phyloP scores from a whole-genome alignment of 108 stramenopile genomes.

The Pseudonitzschia multiseries region DNA sequence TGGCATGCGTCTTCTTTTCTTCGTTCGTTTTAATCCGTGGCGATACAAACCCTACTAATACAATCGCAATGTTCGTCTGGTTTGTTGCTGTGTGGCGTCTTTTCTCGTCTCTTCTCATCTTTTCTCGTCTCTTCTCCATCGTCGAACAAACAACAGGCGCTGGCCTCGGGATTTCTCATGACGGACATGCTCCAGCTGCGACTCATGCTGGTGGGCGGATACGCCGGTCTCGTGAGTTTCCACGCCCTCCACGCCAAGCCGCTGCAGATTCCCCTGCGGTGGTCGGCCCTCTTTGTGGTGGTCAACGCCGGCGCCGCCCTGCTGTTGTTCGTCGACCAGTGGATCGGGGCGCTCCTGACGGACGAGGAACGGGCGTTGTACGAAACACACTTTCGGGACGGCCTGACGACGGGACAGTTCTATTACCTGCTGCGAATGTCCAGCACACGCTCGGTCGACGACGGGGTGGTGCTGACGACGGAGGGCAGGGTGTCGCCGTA shows the following conservation, averaged over 20 bases:
- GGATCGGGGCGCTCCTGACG: slow-evolving; percentile 2
- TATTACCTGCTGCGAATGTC: slow-evolving; percentile 22
- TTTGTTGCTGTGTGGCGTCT: neutral
- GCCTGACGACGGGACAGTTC: slow-evolving; percentile 26
- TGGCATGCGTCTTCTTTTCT: too few species aligned
- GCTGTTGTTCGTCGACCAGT: slow-evolving; percentile 26
- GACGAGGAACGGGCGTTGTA: slow-evolving; percentile 28
- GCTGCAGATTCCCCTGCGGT: slow-evolving; percentile 26
- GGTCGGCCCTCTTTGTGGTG: slow-evolving; percentile 37
- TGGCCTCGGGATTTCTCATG: slow-evolving; percentile 34
- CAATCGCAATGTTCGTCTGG: too few species aligned
- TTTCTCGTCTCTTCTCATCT: neutral
- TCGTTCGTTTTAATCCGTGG: too few species aligned
- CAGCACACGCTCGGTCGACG: neutral
- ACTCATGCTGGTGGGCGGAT: slow-evolving; percentile 28
- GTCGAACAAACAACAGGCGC: too few species aligned
- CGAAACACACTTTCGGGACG: slow-evolving; percentile 20
- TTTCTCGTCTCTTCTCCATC: neutral
- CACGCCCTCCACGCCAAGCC: slow-evolving; percentile 27
- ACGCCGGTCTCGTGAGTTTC: slow-evolving; percentile 29
- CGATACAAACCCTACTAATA: too few species aligned
- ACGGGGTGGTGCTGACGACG: slow-evolving; percentile 13
- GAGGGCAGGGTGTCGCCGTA: slow-evolving; percentile 21
- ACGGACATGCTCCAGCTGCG: slow-evolving; percentile 35
- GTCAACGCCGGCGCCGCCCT: slow-evolving; percentile 28